A percentile compares a stretch with the other conserved stretches of the same genome.
Conservation (phyloP, 2,329 filamentous ascomycete species). For the Fusarium sublunatum region DNA sequence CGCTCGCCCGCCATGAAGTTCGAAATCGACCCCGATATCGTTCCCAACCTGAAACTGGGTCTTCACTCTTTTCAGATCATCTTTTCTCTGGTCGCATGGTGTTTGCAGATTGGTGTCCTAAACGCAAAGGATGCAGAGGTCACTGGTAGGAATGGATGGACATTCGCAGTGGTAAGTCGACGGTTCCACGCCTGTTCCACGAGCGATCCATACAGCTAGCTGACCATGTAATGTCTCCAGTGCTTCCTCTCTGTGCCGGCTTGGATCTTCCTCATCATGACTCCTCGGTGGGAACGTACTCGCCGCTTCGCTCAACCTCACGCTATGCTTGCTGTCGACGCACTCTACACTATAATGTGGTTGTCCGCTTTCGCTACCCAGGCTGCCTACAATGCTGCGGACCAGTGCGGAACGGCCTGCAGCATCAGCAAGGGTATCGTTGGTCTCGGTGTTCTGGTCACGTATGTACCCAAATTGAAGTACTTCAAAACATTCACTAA, state of each 20-base stretch:
- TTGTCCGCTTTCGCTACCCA: constrained; percentile 74
- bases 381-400: constrained; percentile 70
- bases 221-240: constrained; percentile 52
- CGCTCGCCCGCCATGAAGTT: constrained; percentile 55
- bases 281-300: constrained; percentile 71
- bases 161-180: constrained; percentile 69
- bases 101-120: constrained; percentile 70
- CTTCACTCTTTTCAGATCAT: constrained; percentile 67
- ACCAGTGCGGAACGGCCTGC: constrained; percentile 67
- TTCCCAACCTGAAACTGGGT: constrained; percentile 67
- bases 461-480: constrained; percentile 57
- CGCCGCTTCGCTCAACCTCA: constrained; percentile 71
- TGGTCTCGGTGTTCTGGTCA: constrained; percentile 70
- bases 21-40: constrained; percentile 64
- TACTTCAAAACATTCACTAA: constrained; percentile 8
- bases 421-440: constrained; percentile 72
- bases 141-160: constrained; percentile 70
- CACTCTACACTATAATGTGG: constrained; percentile 70
- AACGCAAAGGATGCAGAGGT: constrained; percentile 60
- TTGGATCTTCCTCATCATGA: constrained; percentile 73
- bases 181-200: neutral
- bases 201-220: neutral
- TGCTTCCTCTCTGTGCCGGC: constrained; percentile 73
- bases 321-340: constrained; percentile 69
- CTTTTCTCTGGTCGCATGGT: constrained; percentile 66